Evolutionary conservation across 2,329 filamentous ascomycete species (phyloP).

Genomic region (Ophiostoma pallidulum): DNA sequence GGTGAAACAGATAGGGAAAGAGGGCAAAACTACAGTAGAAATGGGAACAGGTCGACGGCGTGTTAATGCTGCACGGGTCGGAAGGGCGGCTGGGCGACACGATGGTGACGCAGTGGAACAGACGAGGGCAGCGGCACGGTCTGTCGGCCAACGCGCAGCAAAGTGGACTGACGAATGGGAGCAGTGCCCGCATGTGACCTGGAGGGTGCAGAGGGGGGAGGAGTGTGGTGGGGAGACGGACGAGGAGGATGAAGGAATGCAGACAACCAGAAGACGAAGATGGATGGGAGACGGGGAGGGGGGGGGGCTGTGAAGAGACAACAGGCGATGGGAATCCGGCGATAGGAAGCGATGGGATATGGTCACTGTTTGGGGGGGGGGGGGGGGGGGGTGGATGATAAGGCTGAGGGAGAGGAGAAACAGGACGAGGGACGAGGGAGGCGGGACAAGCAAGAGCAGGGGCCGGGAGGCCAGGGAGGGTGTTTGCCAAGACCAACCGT

Average conservation of each 20-base stretch:
- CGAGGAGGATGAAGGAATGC: not conserved
- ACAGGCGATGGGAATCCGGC: not conserved
- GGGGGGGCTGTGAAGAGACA: not conserved
- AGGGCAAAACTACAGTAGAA: not conserved
- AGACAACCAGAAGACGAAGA: not conserved
- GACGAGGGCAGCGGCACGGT: not conserved
- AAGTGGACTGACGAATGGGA: conserved; percentile 10
- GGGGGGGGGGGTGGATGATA: conserved; percentile 5
- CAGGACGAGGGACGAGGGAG: not conserved
- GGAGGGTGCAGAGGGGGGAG: not conserved
- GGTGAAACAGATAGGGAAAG: not conserved
- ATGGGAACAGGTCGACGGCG: not conserved
- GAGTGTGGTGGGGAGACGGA: not conserved
- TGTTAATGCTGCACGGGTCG: conserved; percentile 5
- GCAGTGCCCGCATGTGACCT: conserved; percentile 11
- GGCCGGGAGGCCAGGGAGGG: no score
- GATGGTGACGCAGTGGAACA: conserved; percentile 4
- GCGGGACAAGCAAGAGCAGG: not conserved
- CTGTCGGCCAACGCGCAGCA: not conserved
- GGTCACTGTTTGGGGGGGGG: no score
- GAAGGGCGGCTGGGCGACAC: no score
- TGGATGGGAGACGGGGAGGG: not conserved
- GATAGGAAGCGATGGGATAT: conserved; percentile 5
- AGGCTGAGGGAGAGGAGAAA: conserved; percentile 3
- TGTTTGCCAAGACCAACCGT: no score